Conservation (phyloP, 441 rosid species). For the Pelargonium fulgidum region DNA sequence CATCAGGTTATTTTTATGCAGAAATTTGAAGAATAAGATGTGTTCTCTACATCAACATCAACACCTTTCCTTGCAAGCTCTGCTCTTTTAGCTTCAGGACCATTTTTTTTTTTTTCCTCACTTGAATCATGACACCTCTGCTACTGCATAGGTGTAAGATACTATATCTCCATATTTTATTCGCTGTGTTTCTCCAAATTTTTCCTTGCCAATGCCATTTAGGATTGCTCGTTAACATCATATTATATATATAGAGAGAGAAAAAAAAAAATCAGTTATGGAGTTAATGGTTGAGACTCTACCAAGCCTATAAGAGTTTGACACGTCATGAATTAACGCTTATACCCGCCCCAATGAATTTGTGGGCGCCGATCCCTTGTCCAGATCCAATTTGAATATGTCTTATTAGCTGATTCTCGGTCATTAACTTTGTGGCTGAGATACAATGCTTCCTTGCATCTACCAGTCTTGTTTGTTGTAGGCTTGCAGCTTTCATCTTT, state of each 20-base stretch:
- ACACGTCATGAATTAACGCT: too few species aligned
- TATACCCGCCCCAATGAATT: too few species aligned
- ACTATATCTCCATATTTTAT: slow-evolving; percentile 11
- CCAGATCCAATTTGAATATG: too few species aligned
- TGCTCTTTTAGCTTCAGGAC: slow-evolving; percentile 18
- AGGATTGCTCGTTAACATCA: background rate
- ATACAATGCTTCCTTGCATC: background rate
- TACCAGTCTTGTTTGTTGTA: slow-evolving; percentile 13
- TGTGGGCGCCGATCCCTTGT: too few species aligned
- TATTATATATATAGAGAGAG: background rate
- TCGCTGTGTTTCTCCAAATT: background rate
- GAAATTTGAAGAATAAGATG: slow-evolving; percentile 25
- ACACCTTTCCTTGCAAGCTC: slow-evolving; percentile 16
- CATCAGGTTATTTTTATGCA: slow-evolving; percentile 8
- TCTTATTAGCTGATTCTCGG: too few species aligned
- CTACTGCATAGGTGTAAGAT: slow-evolving; percentile 48
- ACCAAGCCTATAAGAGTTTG: too few species aligned
- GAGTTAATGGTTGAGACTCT: too few species aligned
- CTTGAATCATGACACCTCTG: slow-evolving; percentile 46
- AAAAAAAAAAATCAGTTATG: too few species aligned
- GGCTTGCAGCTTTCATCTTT: slow-evolving; percentile 16
- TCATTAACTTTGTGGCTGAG: too few species aligned
- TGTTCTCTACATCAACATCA: slow-evolving; percentile 26
- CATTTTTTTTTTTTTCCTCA: slow-evolving; percentile 29
- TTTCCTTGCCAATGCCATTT: background rate